Evolutionary conservation across 768 basidiomycete species (phyloP).

Genomic region (Inosperma sp.): DNA sequence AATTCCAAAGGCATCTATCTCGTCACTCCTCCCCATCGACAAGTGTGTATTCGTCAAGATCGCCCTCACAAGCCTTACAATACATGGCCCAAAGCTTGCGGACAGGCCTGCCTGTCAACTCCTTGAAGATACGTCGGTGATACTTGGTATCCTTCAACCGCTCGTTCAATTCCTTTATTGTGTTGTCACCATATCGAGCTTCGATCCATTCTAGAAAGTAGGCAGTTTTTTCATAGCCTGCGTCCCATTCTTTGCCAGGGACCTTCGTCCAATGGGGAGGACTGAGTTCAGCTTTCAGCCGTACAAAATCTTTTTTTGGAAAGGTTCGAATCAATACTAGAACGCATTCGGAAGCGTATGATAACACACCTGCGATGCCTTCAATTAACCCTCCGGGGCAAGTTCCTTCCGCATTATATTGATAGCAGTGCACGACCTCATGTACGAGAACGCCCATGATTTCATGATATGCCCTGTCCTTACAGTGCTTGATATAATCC

Average conservation of each 20-base stretch:
- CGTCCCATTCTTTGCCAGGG: slow-evolving; percentile 59
- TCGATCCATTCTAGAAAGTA: slow-evolving; percentile 74
- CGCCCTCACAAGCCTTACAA: slow-evolving; percentile 33
- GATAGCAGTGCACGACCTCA: slow-evolving; percentile 78
- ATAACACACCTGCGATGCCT: slow-evolving; percentile 63
- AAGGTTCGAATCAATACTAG: background rate
- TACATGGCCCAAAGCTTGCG: slow-evolving; percentile 58
- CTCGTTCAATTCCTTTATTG: slow-evolving; percentile 55
- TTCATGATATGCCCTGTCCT: slow-evolving; percentile 48
- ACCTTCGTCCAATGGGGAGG: slow-evolving; percentile 69
- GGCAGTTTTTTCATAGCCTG: slow-evolving; percentile 68
- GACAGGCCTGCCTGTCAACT: slow-evolving; percentile 49
- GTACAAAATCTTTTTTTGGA: slow-evolving; percentile 62
- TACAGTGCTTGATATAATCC: slow-evolving; percentile 49
- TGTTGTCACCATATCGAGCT: slow-evolving; percentile 45
- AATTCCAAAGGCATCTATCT: too few species aligned
- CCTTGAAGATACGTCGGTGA: slow-evolving; percentile 47
- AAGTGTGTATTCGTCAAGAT: background rate
- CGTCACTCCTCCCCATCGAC: too few species aligned
- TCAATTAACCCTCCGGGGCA: slow-evolving; percentile 73
- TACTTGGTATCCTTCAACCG: slow-evolving; percentile 47
- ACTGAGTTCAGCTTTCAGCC: slow-evolving; percentile 49
- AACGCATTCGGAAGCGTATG: background rate
- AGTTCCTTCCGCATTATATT: slow-evolving; percentile 56
- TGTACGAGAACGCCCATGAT: slow-evolving; percentile 68